phyloP scores from a whole-genome alignment of 139 green algal species.

The Chara braunii region DNA sequence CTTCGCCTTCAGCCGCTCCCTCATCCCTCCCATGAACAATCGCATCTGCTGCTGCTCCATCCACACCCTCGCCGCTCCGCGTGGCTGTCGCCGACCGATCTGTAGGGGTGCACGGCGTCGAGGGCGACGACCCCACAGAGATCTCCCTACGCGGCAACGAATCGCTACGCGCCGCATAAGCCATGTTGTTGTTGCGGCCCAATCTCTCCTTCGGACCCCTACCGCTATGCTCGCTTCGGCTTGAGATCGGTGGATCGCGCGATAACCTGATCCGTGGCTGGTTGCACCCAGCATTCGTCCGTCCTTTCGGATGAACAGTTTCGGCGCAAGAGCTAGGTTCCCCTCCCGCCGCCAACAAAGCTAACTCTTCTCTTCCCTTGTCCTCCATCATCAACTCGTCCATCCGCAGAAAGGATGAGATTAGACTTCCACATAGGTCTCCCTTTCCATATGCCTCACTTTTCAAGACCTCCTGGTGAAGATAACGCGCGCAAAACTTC shows the following conservation, averaged over 20 bases:
- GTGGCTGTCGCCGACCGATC: too few species aligned
- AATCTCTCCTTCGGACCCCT: background rate
- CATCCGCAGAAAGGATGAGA: constrained; percentile 12
- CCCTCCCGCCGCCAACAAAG: background rate
- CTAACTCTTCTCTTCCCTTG: constrained; percentile 6
- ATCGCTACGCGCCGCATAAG: too few species aligned
- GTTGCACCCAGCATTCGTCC: background rate
- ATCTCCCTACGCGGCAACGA: too few species aligned
- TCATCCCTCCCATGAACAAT: background rate
- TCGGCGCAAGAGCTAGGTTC: too few species aligned
- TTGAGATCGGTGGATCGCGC: background rate
- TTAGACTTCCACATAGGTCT: background rate
- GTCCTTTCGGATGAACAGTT: too few species aligned
- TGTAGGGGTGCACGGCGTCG: too few species aligned
- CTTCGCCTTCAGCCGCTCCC: background rate
- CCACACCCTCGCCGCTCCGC: too few species aligned
- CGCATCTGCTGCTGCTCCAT: too few species aligned
- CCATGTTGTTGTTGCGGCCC: background rate
- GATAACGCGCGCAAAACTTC: background rate
- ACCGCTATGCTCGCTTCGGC: background rate
- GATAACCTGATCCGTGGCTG: background rate
- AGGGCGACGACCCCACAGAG: too few species aligned
- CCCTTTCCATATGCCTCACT: background rate
- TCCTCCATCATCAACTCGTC: constrained; percentile 16
- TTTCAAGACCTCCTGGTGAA: background rate